A percentile compares a stretch with the other conserved stretches of the same genome.
phyloP scores from a whole-genome alignment of 78 protist genomes.

The Dictyostelium capitatum region DNA sequence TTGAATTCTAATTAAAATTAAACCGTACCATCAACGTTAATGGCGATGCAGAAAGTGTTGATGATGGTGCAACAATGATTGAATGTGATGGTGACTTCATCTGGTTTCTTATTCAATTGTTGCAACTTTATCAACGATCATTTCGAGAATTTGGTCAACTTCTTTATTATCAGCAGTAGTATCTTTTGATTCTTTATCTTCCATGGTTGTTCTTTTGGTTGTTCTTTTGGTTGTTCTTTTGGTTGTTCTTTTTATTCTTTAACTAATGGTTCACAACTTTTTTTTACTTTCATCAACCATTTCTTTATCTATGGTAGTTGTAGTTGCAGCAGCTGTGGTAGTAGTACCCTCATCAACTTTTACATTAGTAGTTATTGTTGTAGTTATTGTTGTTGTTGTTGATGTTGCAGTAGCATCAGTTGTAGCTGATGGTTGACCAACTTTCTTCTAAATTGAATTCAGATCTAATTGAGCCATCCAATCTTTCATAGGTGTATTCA shows the following conservation, averaged over 20 bases:
- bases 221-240: background rate
- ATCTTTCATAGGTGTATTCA: slow-evolving; percentile 82
- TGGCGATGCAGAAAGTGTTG: background rate
- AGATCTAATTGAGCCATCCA: slow-evolving; percentile 88
- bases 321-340: too few relatives aligned
- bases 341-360: too few relatives aligned
- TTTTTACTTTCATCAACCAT: background rate
- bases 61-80: background rate
- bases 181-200: background rate
- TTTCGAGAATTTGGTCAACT: too few relatives aligned
- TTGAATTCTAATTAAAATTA: background rate
- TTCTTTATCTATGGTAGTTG: too few relatives aligned
- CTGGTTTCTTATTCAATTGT: background rate
- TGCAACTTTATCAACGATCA: too few relatives aligned
- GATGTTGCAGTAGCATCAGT: too few relatives aligned
- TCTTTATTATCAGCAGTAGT: too few relatives aligned
- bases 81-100: background rate
- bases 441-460: slow-evolving; percentile 75
- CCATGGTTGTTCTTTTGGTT: too few relatives aligned
- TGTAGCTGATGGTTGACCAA: background rate
- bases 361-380: too few relatives aligned
- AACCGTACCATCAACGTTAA: background rate
- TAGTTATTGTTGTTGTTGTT: too few relatives aligned
- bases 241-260: background rate
- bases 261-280: background rate